These are phyloP conservation scores for Talaromyces amestolkiae DNA, from an alignment of 2,329 filamentous ascomycete genomes.

Conservation along the genomic window DNA sequence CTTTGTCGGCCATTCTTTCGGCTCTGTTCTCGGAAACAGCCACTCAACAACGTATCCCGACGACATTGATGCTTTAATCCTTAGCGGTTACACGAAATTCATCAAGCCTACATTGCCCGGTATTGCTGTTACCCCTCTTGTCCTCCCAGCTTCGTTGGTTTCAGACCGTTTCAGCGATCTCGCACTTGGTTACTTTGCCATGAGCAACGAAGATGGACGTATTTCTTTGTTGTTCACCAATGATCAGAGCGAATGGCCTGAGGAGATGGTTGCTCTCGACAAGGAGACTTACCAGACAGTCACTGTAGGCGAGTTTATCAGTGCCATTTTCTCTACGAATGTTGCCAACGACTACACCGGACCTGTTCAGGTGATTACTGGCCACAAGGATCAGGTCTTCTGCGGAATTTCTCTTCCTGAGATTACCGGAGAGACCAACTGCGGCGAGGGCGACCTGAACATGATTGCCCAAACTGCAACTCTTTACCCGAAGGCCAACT, in stretches of 20 bases:
- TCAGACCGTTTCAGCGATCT: background rate
- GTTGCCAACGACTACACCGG: conserved; percentile 6
- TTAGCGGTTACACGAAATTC: background rate
- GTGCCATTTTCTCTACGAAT: conserved; percentile 7
- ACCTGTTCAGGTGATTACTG: conserved; percentile 7
- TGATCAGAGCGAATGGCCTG: conserved; percentile 1
- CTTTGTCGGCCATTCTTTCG: background rate
- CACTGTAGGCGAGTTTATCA: conserved; percentile 10
- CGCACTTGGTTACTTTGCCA: background rate
- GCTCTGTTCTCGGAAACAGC: background rate
- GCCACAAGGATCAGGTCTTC: conserved; percentile 10
- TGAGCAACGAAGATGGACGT: conserved; percentile 5
- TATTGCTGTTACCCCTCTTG: conserved; percentile 4
- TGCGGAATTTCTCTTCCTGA: background rate
- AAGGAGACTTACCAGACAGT: background rate
- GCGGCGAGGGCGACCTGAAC: background rate
- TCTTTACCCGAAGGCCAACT: conserved; percentile 5
- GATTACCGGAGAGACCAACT: conserved; percentile 1
- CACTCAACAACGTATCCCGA: background rate
- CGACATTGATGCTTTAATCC: background rate
- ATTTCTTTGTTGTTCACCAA: conserved; percentile 1
- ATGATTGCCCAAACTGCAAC: conserved; percentile 8
- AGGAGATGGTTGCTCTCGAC: conserved; percentile 1
- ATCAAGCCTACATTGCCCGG: conserved; percentile 4
- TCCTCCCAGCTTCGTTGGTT: background rate